Conservation (phyloP, 2,329 filamentous ascomycete genomes). For the Metarhizium guizhouense region DNA sequence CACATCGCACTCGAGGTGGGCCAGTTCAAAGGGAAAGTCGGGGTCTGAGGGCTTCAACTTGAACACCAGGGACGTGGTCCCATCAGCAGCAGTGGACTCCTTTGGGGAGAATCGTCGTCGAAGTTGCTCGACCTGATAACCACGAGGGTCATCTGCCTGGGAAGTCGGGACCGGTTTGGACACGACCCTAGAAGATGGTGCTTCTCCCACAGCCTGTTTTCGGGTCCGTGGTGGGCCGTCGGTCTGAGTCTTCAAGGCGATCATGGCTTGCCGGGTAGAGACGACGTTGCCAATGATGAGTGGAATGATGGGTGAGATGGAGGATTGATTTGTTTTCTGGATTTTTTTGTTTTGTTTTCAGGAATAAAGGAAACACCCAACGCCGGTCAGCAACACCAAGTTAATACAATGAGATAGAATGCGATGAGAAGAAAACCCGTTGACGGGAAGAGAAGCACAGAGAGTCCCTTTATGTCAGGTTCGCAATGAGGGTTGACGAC, state of each 20-base stretch:
- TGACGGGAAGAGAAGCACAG: not conserved
- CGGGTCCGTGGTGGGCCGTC: slow-evolving; percentile 22
- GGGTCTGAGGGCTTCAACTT: slow-evolving; percentile 66
- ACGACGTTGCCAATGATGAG: not conserved
- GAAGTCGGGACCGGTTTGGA: slow-evolving; percentile 56
- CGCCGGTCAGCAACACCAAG: not conserved
- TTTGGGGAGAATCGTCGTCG: slow-evolving; percentile 52
- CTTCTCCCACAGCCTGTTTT: slow-evolving; percentile 37
- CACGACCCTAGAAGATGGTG: slow-evolving; percentile 42
- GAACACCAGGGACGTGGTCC: slow-evolving; percentile 52
- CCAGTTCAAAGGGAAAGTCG: slow-evolving; percentile 73
- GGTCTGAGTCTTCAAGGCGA: slow-evolving; percentile 23
- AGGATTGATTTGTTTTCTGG: not conserved
- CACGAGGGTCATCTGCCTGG: slow-evolving; percentile 58
- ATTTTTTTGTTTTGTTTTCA: not conserved
- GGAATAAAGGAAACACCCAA: not conserved
- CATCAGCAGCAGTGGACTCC: slow-evolving; percentile 32
- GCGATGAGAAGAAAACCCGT: not conserved
- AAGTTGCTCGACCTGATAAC: slow-evolving; percentile 68
- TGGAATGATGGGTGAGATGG: not conserved
- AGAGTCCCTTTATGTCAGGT: not conserved
- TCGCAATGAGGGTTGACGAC: not conserved
- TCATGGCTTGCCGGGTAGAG: slow-evolving; percentile 21
- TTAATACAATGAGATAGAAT: not conserved
- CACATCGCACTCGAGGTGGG: slow-evolving; percentile 58